Percentiles rank a stretch among this genome's conserved stretches.
phyloP scores from a whole-genome alignment of 1,284 basidiomycete species.

The Inonotus hispidus region DNA sequence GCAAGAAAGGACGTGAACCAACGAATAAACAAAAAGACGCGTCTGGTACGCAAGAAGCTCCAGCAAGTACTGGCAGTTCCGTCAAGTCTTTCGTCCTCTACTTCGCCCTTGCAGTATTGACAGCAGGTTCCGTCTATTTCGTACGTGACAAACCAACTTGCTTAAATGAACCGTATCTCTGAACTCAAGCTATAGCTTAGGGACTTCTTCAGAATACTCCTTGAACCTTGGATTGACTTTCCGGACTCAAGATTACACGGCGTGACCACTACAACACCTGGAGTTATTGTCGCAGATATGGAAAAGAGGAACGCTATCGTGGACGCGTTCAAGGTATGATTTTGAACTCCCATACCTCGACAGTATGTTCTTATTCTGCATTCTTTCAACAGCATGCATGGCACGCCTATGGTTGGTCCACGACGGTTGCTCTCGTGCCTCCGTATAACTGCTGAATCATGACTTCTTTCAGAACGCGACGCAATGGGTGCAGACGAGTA shows the following conservation, averaged over 20 bases:
- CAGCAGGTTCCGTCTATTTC: neutral
- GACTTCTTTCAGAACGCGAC: conserved; percentile 54
- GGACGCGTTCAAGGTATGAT: conserved; percentile 69
- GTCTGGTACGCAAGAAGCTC: neutral
- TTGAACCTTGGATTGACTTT: conserved; percentile 21
- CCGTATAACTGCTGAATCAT: neutral
- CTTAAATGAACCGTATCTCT: neutral
- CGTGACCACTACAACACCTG: conserved; percentile 12
- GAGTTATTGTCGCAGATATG: conserved; percentile 48
- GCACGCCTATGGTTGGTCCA: conserved; percentile 63
- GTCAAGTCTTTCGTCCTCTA: conserved; percentile 9
- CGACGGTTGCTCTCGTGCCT: neutral
- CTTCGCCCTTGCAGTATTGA: neutral
- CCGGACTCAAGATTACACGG: conserved; percentile 21
- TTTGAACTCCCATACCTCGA: too few species aligned
- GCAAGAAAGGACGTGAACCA: neutral
- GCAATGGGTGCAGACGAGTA: conserved; percentile 90
- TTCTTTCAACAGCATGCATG: conserved; percentile 58
- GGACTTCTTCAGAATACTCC: conserved; percentile 13
- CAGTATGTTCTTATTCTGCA: neutral
- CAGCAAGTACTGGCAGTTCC: conserved; percentile 2
- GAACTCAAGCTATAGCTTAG: neutral
- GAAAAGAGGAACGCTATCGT: conserved; percentile 64
- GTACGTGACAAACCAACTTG: neutral
- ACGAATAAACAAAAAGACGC: neutral